Evolutionary conservation across 1,139 yeast genomes (phyloP), one percentile per base, ranked within the genome.

Genomic region (Protomyces arabidopsidicola): DNA sequence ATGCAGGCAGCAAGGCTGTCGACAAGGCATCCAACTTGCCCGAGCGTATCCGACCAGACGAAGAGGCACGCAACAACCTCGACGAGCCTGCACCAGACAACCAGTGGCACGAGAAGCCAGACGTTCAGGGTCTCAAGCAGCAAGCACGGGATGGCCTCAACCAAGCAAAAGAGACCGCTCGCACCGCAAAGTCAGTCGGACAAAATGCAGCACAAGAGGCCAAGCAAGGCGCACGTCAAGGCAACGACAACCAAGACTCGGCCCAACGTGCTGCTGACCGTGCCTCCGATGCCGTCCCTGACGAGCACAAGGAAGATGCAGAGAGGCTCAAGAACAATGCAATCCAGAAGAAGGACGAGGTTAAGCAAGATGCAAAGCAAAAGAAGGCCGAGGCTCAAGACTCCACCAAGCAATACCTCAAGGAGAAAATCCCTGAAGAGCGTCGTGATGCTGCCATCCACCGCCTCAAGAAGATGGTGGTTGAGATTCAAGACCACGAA

Each of bases 401-500:
- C 14, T 38, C 38, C 35, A 57, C 65, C n/a, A 52, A 22, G 58
- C 55, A 58, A 12, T 67, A 68, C 45, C 53, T 67, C 27, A 31
- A 50, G 36, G 61, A 64, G 35, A 68, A 67, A 38, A 24, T 68
- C n/a, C 67, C 69, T 22, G 56, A 62, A 61, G 69, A 68, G 62
- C 68, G 69, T 14, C 67, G 68, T 8, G 66, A 64, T 9, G 66
- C 64, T 35, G 54, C 57, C 16, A 58, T 67, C 34, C 38, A 35
- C 36, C 65, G 70, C 1, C 67, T 68, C 57, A 65, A 65, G 66
- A 63, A 65, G 45, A 62, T 67, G 64, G 64, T 68, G 16, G 68
- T 65, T 35, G 69, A 68, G 53, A 66, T 68, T 57, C 70, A 68
- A 45, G 66, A 65, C 14, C 69, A 67, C 35, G 64, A 55, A 35